Evolutionary conservation across 176 grass and related monocot genomes (phyloP).

Genomic region (Metroxylon sagu): DNA sequence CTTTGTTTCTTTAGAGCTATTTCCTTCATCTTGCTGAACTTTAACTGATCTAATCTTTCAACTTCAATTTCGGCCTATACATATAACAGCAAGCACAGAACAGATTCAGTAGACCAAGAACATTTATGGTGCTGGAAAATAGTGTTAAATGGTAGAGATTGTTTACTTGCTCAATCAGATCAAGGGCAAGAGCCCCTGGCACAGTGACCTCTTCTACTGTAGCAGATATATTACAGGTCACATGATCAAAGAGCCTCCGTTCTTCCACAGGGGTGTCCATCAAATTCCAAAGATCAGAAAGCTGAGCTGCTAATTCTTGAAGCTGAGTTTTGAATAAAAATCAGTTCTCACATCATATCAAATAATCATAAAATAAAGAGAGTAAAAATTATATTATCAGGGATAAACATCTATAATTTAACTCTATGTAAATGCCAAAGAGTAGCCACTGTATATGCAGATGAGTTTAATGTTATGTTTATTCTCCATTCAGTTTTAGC

Average conservation of each 20-base stretch:
- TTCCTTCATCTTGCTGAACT: slow-evolving; percentile 89
- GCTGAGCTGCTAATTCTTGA: slow-evolving; percentile 90
- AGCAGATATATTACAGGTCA: slow-evolving; percentile 76
- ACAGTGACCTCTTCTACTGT: slow-evolving; percentile 75
- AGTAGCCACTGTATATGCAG: no score
- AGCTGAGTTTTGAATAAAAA: slow-evolving; percentile 36
- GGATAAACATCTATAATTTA: no score
- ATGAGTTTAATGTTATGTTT: no score
- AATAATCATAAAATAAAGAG: neutral
- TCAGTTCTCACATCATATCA: slow-evolving; percentile 14
- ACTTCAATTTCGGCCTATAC: slow-evolving; percentile 66
- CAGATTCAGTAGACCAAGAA: neutral
- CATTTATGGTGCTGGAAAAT: no score
- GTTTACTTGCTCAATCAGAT: slow-evolving; percentile 94
- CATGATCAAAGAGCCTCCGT: slow-evolving; percentile 75
- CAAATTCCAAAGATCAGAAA: slow-evolving; percentile 97
- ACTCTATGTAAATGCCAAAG: no score
- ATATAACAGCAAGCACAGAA: slow-evolving; percentile 8
- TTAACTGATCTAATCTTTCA: slow-evolving; percentile 68
- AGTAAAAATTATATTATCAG: no score
- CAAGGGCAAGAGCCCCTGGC: slow-evolving; percentile 75
- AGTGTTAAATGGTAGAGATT: no score
- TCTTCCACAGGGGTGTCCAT: slow-evolving; percentile 92
- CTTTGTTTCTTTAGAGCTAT: slow-evolving; percentile 89
- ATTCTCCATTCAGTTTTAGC: no score